These are phyloP conservation scores for Mrakia gelida DNA, from an alignment of 768 basidiomycete genomes.

Conservation along the genomic window DNA sequence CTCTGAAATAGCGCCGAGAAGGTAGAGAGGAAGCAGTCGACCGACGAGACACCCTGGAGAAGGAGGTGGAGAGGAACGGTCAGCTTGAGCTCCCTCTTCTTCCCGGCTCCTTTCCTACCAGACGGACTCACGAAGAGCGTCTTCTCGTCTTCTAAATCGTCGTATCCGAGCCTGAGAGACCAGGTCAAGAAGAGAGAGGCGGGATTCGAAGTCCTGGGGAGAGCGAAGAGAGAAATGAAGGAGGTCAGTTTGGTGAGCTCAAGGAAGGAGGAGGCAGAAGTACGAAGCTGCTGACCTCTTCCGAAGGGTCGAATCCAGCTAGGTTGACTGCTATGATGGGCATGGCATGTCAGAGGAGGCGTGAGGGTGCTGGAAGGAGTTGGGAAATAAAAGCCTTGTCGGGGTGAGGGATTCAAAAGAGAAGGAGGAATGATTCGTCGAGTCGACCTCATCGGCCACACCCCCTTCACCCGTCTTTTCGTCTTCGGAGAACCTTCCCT, in stretches of 20 bases:
- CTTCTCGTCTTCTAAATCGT: not conserved
- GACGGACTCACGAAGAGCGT: not conserved
- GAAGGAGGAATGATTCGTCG: too few species aligned
- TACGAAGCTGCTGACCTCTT: not conserved
- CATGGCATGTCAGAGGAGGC: not conserved
- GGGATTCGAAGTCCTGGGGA: not conserved
- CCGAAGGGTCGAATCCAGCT: not conserved
- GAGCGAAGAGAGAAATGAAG: not conserved
- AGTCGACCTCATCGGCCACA: too few species aligned
- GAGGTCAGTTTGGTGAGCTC: not conserved
- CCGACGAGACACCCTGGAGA: constrained; percentile 4
- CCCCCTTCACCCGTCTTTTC: constrained; percentile 58
- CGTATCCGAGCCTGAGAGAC: not conserved
- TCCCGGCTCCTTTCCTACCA: not conserved
- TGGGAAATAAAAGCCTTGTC: too few species aligned
- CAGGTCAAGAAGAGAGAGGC: not conserved
- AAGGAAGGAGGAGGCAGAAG: not conserved
- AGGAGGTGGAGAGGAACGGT: not conserved
- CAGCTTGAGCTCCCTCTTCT: not conserved
- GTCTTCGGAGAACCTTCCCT: constrained; percentile 48
- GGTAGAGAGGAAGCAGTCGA: constrained; percentile 5
- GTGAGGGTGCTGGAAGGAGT: too few species aligned
- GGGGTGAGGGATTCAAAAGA: too few species aligned
- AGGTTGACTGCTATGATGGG: not conserved
- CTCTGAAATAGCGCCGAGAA: not conserved